phyloP scores from a whole-genome alignment of 495 filamentous ascomycete species.

The Tuber microsphaerosporum region DNA sequence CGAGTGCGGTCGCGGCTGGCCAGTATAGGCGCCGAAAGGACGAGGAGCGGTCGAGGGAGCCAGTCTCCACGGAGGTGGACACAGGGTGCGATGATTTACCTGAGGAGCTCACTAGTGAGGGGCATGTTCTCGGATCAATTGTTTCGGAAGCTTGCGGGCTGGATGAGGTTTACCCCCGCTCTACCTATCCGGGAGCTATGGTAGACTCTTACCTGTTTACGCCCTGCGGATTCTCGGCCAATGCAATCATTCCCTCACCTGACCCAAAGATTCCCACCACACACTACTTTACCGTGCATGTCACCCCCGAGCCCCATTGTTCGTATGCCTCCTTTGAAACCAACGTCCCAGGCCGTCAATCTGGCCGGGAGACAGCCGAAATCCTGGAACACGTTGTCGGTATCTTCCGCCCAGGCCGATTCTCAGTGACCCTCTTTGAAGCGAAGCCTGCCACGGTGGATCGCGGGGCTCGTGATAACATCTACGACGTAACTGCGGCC shows the following conservation, averaged over 20 bases:
- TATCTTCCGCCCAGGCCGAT: constrained; percentile 93
- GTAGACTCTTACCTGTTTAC: constrained; percentile 96
- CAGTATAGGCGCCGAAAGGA: constrained; percentile 59
- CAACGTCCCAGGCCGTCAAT: constrained; percentile 87
- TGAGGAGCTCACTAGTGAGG: constrained; percentile 78
- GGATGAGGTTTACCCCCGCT: constrained; percentile 77
- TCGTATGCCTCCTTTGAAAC: constrained; percentile 99
- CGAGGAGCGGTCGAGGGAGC: constrained; percentile 45
- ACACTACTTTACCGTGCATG: constrained; percentile 98
- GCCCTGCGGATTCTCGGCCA: constrained; percentile 96
- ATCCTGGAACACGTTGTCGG: constrained; percentile 86
- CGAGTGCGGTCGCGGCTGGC: constrained; percentile 79
- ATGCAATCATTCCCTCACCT: constrained; percentile 85
- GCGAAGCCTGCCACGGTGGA: constrained; percentile 58
- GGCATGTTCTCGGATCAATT: constrained; percentile 85
- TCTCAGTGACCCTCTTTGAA: constrained; percentile 96
- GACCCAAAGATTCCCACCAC: constrained; percentile 51
- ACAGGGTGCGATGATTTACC: constrained; percentile 54
- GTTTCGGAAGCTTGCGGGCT: constrained; percentile 89
- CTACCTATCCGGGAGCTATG: constrained; percentile 81
- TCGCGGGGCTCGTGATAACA: constrained; percentile 37
- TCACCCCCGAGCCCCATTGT: constrained; percentile 94
- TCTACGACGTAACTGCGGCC: constrained; percentile 38
- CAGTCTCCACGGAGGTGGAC: constrained; percentile 43
- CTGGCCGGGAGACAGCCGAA: constrained; percentile 78